Conservation (phyloP, 768 basidiomycete species). For the Glaciozyma martinii region DNA sequence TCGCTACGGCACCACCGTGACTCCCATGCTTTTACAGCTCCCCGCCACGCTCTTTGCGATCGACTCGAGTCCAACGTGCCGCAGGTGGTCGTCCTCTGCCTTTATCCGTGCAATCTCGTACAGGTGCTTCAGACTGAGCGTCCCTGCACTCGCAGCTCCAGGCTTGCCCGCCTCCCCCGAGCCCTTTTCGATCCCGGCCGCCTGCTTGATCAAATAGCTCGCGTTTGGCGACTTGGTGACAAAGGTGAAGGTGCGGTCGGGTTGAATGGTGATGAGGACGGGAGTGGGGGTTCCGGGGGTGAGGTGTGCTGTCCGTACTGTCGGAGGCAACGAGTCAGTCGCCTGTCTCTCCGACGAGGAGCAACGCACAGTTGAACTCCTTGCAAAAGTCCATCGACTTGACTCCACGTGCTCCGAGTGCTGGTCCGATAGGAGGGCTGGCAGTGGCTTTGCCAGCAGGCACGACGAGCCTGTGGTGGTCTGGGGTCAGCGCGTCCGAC, state of each 20-base stretch:
- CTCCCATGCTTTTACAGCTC: constrained; percentile 76
- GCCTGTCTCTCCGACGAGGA: background rate
- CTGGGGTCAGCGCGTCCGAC: background rate
- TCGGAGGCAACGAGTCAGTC: background rate
- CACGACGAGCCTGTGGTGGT: constrained; percentile 60
- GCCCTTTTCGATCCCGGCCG: constrained; percentile 82
- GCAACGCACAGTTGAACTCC: constrained; percentile 65
- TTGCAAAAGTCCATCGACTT: constrained; percentile 99
- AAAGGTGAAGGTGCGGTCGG: constrained; percentile 92
- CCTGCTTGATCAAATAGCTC: constrained; percentile 81
- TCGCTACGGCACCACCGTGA: constrained; percentile 70
- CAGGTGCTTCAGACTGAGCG: constrained; percentile 88
- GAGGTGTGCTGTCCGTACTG: constrained; percentile 79
- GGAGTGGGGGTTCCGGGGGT: constrained; percentile 77
- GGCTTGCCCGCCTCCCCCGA: constrained; percentile 58
- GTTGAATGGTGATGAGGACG: constrained; percentile 84
- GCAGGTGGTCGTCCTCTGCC: constrained; percentile 76
- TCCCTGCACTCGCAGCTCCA: constrained; percentile 46
- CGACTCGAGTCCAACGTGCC: constrained; percentile 72
- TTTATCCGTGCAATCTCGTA: constrained; percentile 99
- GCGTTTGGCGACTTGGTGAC: constrained; percentile 79
- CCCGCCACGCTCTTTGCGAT: constrained; percentile 83
- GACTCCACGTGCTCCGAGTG: constrained; percentile 92
- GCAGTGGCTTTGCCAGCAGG: constrained; percentile 92
- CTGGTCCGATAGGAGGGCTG: constrained; percentile 91